Evolutionary conservation across 2,329 filamentous ascomycete genomes (phyloP), one percentile per base, ranked within the genome.

Genomic region (Fusarium stilboides): DNA sequence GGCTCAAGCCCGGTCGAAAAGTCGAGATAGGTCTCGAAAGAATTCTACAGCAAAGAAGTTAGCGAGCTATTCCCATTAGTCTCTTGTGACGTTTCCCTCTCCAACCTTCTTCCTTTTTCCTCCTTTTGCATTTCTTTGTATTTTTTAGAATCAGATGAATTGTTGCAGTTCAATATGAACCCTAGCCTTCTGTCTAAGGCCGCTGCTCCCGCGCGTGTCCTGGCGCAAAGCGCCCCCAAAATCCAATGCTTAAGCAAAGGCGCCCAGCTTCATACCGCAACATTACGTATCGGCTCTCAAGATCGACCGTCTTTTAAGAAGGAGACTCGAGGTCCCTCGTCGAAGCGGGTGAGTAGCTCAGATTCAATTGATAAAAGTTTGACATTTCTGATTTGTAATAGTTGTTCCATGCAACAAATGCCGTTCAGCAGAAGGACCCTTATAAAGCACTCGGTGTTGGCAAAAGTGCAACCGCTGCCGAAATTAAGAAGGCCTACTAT

Each of bases 401-500:
- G 81, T 73, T 82, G 33, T 92, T 91, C 78, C 90, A 91, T 77
- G 88, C 89, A 24, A 91, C 90, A 44, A 80, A 80, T 44, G 74
- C 79, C 8, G 77, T 83, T 22, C 85, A 85, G 7, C 81, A 88
- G 37, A 88, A 93, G 78, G 92, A 99, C 75, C 96, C 96, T 2
- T 99, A 99, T 80, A 88, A 89, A 70, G 87, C 92, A 6, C 89
- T 99, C 28, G 96, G 96, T 15, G 93, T 99, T 31, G 85, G 85
- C 75, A 97, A 95, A 79, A 87, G 82, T 66, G 93, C 96, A n/a
- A 90, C 93, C 2, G 84, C 94, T 5, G 85, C 89, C 62, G 95
- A 98, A 36, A 98, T 99, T 79, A 99, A 99, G 80, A 98, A 98
- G 80, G 94, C 96, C 5, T 99, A 99, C 84, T 99, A 99, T 78